Evolutionary conservation across 1,284 basidiomycete genomes (phyloP), one percentile per base, ranked within the genome.

Genomic region (Schizophyllum commune): DNA sequence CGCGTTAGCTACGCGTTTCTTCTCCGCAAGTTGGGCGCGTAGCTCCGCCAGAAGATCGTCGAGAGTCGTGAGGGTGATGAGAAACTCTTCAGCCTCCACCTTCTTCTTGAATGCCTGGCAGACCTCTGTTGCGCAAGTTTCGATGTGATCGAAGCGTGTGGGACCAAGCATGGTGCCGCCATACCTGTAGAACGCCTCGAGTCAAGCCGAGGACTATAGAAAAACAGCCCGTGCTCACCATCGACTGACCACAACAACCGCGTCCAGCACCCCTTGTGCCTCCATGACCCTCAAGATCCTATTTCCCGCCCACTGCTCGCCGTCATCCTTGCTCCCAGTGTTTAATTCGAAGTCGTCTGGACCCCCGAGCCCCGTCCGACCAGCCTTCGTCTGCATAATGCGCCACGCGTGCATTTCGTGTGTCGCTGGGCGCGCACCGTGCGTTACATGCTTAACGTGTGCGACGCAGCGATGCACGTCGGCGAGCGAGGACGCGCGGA

Each of bases 381-480:
- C 88, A 5, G 75, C 68, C 72, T 87, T 90, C 60, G 90, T 73
- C 0, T 79, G 77, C 83, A 93, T 89, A 68, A 85, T 86, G 62
- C 92, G 78, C 86, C 88, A 88, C 13, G 86, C 88, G 57, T 81
- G 73, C 60, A 91, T 85, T 72, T 91, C 82, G 70, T 93, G 83
- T 47, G 83, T 75, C n/a, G 88, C 83, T 21, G 78, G 80, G 56
- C 79, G 82, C 21, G 74, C 64, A 6, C 75, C 77, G 66, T 88
- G 84, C 1, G 81, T 68, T 58, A 85, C 79, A 61, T 81, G 70
- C 62, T 78, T 80, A 47, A 85, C 72, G 67, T 88, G 77, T 52
- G 77, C 73, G 19, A 82, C 70, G 19, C 76, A 75, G 22, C 72
- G 69, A 53, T 73, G 75, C 4, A 83, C 86, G 58, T 82, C 78